These are phyloP conservation scores for Sporothrix euskadiensis DNA, from an alignment of 2,329 filamentous ascomycete genomes.

Conservation along the genomic window DNA sequence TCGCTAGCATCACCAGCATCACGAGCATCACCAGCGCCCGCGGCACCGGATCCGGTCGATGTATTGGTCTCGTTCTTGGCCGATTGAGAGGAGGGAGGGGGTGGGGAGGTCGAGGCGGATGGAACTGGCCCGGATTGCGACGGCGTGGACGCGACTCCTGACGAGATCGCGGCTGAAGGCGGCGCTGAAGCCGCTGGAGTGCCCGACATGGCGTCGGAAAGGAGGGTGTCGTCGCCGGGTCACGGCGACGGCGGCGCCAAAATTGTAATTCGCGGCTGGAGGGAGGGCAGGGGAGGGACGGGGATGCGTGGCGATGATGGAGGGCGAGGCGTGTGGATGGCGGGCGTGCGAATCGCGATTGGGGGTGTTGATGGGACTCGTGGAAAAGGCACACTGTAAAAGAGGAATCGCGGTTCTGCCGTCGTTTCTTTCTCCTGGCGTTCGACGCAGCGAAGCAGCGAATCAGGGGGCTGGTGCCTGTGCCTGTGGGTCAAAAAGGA, in stretches of 20 bases:
- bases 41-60: background rate
- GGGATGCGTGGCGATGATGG: conserved; percentile 21
- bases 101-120: conserved; percentile 13
- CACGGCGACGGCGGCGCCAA: conserved; percentile 37
- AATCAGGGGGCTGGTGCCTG: conserved; percentile 38
- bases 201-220: conserved; percentile 46
- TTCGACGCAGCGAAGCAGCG: conserved; percentile 19
- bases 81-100: background rate
- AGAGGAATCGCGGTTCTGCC: conserved; percentile 30
- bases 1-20: background rate
- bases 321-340: conserved; percentile 24
- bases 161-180: conserved; percentile 24
- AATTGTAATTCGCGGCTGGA: conserved; percentile 14
- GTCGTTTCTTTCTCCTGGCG: conserved; percentile 21
- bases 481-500: conserved; percentile 29
- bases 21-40: background rate
- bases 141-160: conserved; percentile 26
- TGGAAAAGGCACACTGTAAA: conserved; percentile 27
- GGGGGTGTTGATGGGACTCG: conserved; percentile 23
- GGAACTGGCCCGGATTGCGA: conserved; percentile 4
- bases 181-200: conserved; percentile 42
- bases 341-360: conserved; percentile 9
- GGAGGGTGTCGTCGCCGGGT: conserved; percentile 41
- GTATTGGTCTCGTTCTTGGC: background rate
- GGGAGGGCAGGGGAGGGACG: background rate